Conservation (phyloP, 352 stramenopile genomes). For the Saprolegnia diclina region DNA sequence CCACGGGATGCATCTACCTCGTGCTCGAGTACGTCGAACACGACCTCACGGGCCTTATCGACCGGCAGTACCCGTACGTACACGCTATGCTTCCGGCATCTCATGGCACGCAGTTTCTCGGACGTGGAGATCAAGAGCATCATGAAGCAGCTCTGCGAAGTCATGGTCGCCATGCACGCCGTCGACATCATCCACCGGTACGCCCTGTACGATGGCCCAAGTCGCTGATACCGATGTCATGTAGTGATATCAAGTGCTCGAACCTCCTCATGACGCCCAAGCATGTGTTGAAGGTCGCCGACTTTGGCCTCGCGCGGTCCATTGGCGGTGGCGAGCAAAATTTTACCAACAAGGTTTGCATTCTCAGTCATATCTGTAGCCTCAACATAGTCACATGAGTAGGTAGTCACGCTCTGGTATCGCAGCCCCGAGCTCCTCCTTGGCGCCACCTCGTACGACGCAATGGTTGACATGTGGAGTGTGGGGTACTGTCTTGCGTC, state of each 20-base stretch:
- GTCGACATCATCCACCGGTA: constrained; percentile 84
- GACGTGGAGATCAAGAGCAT: constrained; percentile 83
- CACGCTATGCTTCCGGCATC: neutral
- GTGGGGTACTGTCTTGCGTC: constrained; percentile 81
- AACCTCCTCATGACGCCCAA: constrained; percentile 76
- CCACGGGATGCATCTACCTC: constrained; percentile 81
- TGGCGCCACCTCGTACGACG: constrained; percentile 89
- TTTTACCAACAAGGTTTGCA: constrained; percentile 91
- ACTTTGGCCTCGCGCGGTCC: constrained; percentile 81
- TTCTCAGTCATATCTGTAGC: too few species aligned
- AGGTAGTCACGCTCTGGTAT: constrained; percentile 94
- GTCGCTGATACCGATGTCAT: neutral
- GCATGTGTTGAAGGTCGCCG: constrained; percentile 78
- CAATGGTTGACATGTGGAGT: constrained; percentile 94
- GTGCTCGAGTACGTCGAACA: constrained; percentile 87
- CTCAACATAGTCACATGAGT: too few species aligned
- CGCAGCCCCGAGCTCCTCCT: constrained; percentile 90
- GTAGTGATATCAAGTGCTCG: constrained; percentile 81
- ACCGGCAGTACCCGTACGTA: constrained; percentile 73
- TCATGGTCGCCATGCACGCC: constrained; percentile 85
- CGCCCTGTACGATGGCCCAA: neutral
- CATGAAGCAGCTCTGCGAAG: constrained; percentile 80
- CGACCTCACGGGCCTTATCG: constrained; percentile 82
- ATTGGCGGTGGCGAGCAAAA: constrained; percentile 69
- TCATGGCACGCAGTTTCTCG: constrained; percentile 45